Evolutionary conservation across 345 rosid species (phyloP).

Genomic region (Cochlearia excelsa): DNA sequence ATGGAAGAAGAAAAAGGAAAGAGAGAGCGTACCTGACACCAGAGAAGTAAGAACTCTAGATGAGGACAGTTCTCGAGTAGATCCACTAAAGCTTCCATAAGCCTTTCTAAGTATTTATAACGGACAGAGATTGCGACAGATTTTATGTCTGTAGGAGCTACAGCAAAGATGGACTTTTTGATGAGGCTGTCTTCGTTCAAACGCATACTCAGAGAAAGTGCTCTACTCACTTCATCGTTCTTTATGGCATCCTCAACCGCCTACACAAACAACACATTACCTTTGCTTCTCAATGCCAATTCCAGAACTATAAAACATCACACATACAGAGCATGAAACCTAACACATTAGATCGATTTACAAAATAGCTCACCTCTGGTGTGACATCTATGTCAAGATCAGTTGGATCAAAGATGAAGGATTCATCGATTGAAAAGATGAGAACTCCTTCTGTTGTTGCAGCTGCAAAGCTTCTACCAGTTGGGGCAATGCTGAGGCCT

Average conservation of each 20-base stretch:
- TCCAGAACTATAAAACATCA: background rate
- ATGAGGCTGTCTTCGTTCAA: constrained; percentile 79
- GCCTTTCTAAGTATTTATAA: constrained; percentile 66
- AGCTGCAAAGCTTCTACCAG: constrained; percentile 86
- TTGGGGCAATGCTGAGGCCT: constrained; percentile 84
- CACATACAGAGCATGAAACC: background rate
- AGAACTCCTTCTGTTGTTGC: constrained; percentile 98
- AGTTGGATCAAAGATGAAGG: constrained; percentile 91
- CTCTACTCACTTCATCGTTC: constrained; percentile 65
- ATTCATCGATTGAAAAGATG: constrained; percentile 79
- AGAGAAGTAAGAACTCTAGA: constrained; percentile 75
- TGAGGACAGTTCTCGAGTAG: constrained; percentile 87
- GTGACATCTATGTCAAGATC: constrained; percentile 98
- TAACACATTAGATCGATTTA: background rate
- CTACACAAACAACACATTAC: constrained; percentile 43
- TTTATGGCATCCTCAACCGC: constrained; percentile 68
- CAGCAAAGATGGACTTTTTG: constrained; percentile 76
- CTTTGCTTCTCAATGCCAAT: constrained; percentile 4
- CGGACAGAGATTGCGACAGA: constrained; percentile 68
- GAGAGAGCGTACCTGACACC: constrained; percentile 69
- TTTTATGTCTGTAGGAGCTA: constrained; percentile 60
- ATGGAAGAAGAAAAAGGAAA: background rate
- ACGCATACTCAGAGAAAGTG: constrained; percentile 82
- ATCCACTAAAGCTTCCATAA: constrained; percentile 74
- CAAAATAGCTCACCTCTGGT: constrained; percentile 61